A percentile compares a stretch with the other conserved stretches of the same genome.
Conservation (phyloP, 768 basidiomycete species). For the Rhizopogon roseolus region DNA sequence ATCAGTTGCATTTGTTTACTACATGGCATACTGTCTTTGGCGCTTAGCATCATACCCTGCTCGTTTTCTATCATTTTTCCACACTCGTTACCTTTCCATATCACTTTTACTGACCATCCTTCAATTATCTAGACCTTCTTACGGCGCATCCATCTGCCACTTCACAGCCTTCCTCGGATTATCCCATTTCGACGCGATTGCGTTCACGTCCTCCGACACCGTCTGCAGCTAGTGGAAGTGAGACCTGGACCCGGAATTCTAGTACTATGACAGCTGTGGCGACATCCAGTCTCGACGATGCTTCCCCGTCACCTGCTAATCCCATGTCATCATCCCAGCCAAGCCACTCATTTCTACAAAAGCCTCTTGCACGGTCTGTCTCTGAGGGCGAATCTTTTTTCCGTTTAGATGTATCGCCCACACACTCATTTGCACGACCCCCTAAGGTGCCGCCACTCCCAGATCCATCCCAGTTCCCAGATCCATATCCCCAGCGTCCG, state of each 20-base stretch:
- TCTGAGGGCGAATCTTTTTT: constrained; percentile 37
- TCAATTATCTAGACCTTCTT: constrained; percentile 24
- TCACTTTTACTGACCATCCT: constrained; percentile 15
- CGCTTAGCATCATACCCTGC: constrained; percentile 17
- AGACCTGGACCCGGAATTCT: constrained; percentile 20
- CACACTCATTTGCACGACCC: constrained; percentile 35
- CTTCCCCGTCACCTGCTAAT: constrained; percentile 11
- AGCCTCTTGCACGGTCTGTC: constrained; percentile 32
- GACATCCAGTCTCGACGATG: constrained; percentile 5
- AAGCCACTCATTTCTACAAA: constrained; percentile 23
- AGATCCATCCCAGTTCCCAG: constrained; percentile 67
- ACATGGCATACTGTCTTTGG: constrained; percentile 6
- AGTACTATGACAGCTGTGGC: constrained; percentile 17
- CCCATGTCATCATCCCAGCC: constrained; percentile 18
- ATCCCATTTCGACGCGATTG: constrained; percentile 22
- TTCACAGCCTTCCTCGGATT: constrained; percentile 29
- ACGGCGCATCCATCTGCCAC: constrained; percentile 24
- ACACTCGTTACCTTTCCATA: constrained; percentile 1
- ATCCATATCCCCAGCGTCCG: constrained; percentile 62
- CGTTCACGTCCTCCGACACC: constrained; percentile 39
- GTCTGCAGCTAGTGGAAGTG: constrained; percentile 20
- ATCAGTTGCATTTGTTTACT: neutral
- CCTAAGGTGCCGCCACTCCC: constrained; percentile 44
- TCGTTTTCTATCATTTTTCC: constrained; percentile 15
- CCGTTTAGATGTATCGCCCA: constrained; percentile 30